Conservation (phyloP, 2,329 filamentous ascomycete species). For the Microcyclosporella mali region DNA sequence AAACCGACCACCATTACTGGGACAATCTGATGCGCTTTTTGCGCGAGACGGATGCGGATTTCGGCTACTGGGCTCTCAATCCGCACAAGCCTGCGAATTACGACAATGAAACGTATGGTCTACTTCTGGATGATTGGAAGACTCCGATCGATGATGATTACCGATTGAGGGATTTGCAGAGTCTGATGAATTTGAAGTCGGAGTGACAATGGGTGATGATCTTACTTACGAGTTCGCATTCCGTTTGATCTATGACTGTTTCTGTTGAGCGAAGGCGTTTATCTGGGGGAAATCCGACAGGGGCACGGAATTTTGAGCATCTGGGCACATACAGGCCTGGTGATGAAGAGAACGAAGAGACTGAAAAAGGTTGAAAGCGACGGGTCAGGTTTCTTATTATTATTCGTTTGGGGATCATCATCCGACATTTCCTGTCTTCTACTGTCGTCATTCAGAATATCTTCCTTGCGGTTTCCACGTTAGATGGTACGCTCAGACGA, state of each 20-base stretch:
- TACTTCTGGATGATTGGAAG: conserved; percentile 59
- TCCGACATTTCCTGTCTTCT: too few relatives aligned
- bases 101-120: conserved; percentile 54
- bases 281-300: neutral
- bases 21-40: conserved; percentile 56
- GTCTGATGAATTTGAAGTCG: conserved; percentile 17
- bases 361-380: too few relatives aligned
- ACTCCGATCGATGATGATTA: conserved; percentile 35
- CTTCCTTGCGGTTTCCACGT: too few relatives aligned
- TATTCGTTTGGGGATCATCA: too few relatives aligned
- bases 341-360: too few relatives aligned
- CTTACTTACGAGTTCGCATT: neutral
- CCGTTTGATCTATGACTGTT: neutral
- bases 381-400: too few relatives aligned
- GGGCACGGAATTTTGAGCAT: neutral
- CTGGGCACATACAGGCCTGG: too few relatives aligned
- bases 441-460: too few relatives aligned
- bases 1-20: conserved; percentile 61
- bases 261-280: neutral
- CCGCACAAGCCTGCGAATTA: conserved; percentile 56
- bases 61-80: conserved; percentile 64
- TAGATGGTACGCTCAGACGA: neutral
- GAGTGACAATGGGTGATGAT: neutral
- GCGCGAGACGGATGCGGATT: conserved; percentile 48
- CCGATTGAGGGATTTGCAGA: conserved; percentile 19